These are phyloP conservation scores for Cyclospora cayetanensis DNA, from an alignment of 169 alveolate species.

Conservation along the genomic window DNA sequence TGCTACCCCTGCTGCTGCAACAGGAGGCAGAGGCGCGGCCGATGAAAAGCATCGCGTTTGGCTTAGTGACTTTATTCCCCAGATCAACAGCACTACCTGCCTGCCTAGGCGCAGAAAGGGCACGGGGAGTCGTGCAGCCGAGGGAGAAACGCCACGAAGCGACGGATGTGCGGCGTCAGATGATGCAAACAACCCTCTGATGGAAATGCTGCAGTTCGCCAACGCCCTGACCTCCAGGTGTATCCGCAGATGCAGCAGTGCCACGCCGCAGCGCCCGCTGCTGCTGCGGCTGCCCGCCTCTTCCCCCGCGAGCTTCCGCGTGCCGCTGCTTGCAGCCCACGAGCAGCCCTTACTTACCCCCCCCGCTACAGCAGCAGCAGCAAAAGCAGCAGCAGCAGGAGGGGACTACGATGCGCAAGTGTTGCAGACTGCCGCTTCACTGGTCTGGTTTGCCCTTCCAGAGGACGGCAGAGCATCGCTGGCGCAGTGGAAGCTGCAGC, in stretches of 20 bases:
- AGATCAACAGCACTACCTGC: background rate
- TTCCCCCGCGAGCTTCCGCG: background rate
- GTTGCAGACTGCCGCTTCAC: background rate
- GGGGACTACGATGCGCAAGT: background rate
- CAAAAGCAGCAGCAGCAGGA: background rate
- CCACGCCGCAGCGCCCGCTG: background rate
- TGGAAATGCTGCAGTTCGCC: background rate
- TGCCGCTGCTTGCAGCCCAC: background rate
- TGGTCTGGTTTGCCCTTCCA: background rate
- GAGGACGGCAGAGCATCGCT: background rate
- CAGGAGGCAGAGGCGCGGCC: background rate
- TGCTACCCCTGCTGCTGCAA: background rate
- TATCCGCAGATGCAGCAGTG: background rate
- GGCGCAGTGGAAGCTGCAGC: background rate
- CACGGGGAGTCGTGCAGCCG: too few species aligned
- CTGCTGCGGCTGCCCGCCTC: background rate
- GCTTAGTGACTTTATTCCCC: background rate
- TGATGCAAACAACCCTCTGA: background rate
- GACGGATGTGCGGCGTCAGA: background rate
- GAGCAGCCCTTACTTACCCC: background rate
- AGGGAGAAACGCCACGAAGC: background rate
- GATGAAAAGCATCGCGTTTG: conserved; percentile 4
- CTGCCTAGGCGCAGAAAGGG: too few species aligned
- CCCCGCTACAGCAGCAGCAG: background rate
- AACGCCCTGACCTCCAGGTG: background rate